Evolutionary conservation across 257 asterid genomes (phyloP), one percentile per base, ranked within the genome.

Genomic region (Scutellaria minor): DNA sequence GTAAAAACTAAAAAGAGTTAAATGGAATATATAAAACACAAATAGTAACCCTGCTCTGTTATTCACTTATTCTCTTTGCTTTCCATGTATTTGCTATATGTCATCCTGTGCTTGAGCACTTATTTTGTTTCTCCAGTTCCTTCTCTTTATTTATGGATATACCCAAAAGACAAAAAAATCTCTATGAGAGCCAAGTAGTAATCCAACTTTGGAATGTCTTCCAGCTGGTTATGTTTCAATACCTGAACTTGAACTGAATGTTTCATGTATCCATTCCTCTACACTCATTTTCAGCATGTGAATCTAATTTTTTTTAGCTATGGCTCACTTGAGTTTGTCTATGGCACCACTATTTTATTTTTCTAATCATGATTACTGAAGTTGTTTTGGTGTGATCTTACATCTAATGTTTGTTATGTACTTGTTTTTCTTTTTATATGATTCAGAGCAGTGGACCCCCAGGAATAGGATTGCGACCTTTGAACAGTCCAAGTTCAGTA

Each of bases 381-480:
- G 65, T 68, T 60, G 22, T 75, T 53, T 60, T 62, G 48, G 13
- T 45, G 27, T 45, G 45, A 50, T 66, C 52, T 55, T 41, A 41
- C 48, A 45, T 66, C 61, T 46, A 65, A 71, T 61, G 53, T 72
- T 24, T 44, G 11, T 64, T 64, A 71, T 73, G 35, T 66, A 47
- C 55, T 50, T 75, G 24, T 61, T 64, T 14, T 53, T 6, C 57
- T 75, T 51, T 31, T 68, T 37, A 54, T 71, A 72, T 63, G 70
- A 42, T 73, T 71, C 92, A 94, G 99, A 83, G 84, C 71, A 83
- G 88, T 76, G 98, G 93, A 66, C 87, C 88, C 69, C 89, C 83
- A 7, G 89, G 93, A 68, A 66, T 92, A 18, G 98, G 99, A 63
- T 78, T 90, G 73, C 82, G 96, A 68, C 94, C 96, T 72, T 85